These are phyloP conservation scores for Dictyostelium discoideum DNA, from an alignment of 78 protist species.

Conservation along the genomic window DNA sequence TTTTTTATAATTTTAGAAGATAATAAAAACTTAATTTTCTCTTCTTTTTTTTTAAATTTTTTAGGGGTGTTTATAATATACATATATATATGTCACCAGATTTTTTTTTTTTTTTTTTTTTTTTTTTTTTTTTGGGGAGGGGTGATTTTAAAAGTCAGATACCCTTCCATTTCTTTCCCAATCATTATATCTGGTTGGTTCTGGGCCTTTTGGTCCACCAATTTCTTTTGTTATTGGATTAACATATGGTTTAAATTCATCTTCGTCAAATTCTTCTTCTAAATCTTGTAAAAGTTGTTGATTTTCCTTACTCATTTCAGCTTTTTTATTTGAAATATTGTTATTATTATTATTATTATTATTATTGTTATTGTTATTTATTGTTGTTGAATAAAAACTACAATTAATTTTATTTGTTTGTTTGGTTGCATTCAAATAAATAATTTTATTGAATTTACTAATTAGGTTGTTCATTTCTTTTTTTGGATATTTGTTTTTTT, in stretches of 20 bases:
- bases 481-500: too few relatives aligned
- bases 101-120: background rate
- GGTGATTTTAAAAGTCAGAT: conserved; percentile 79
- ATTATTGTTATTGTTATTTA: background rate
- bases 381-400: background rate
- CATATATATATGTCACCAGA: too few relatives aligned
- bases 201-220: conserved; percentile 91
- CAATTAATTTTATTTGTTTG: background rate
- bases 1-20: background rate
- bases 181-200: conserved; percentile 92
- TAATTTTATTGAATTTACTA: background rate
- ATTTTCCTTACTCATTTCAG: background rate
- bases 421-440: background rate
- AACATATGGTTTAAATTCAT: background rate
- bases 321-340: background rate
- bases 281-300: conserved; percentile 3
- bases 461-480: background rate
- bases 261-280: conserved; percentile 12
- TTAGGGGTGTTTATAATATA: too few relatives aligned
- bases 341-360: too few relatives aligned
- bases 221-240: conserved; percentile 81
- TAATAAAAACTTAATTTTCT: background rate
- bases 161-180: conserved; percentile 92
- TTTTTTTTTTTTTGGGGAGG: background rate
- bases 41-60: too few relatives aligned